Evolutionary conservation across 2,329 filamentous ascomycete species (phyloP).

Genomic region (Hypoxylon sp.): DNA sequence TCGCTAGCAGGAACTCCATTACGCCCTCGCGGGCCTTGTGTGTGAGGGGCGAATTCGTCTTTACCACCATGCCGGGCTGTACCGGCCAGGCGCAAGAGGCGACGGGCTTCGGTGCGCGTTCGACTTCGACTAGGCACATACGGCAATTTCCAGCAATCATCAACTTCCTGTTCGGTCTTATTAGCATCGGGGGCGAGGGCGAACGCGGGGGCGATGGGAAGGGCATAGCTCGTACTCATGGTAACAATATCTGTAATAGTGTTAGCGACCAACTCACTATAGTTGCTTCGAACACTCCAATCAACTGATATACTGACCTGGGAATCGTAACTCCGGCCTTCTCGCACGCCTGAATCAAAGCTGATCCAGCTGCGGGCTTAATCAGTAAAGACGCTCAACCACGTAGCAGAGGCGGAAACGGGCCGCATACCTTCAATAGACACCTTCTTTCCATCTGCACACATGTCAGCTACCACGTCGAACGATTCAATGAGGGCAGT

Average conservation of each 20-base stretch:
- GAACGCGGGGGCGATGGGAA: slow-evolving; percentile 26
- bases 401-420: slow-evolving; percentile 3
- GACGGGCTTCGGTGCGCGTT: slow-evolving; percentile 93
- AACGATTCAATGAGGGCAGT: slow-evolving; percentile 27
- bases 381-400: slow-evolving; percentile 46
- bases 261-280: slow-evolving; percentile 12
- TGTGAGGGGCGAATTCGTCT: slow-evolving; percentile 93
- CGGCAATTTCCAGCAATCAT: slow-evolving; percentile 99
- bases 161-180: slow-evolving; percentile 73
- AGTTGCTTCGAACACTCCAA: slow-evolving; percentile 7
- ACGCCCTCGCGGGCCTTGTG: slow-evolving; percentile 99
- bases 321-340: slow-evolving; percentile 92
- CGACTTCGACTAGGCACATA: slow-evolving; percentile 99
- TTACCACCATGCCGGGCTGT: slow-evolving; percentile 98
- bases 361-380: slow-evolving; percentile 78
- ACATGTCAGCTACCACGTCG: slow-evolving; percentile 33
- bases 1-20: slow-evolving; percentile 97
- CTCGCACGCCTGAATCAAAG: slow-evolving; percentile 98
- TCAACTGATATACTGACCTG: slow-evolving; percentile 63
- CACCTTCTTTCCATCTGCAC: slow-evolving; percentile 94
- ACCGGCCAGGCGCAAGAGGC: slow-evolving; percentile 99
- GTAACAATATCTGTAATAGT: slow-evolving; percentile 83
- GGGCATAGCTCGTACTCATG: slow-evolving; percentile 76
- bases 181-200: slow-evolving; percentile 47
- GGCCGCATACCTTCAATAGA: slow-evolving; percentile 84